Base-by-base conservation (phyloP, 225 moss, liverwort and hornwort species). In the Rhytidiadelphus loreus region DNA sequence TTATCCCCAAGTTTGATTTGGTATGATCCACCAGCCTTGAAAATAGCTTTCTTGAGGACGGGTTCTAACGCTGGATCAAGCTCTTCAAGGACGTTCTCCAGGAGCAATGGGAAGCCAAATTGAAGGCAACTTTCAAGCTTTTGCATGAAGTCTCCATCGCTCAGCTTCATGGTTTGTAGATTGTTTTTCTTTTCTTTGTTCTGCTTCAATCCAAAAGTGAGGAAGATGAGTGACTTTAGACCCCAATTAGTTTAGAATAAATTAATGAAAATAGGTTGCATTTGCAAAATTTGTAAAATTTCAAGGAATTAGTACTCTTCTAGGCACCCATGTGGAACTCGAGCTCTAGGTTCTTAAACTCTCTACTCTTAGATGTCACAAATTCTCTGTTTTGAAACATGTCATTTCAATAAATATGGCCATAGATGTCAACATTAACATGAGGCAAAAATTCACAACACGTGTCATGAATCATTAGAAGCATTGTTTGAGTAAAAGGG, bases 1-100 rank as follows among this genome's bases (percentile, higher is more conserved):
- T 93, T 96, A 13, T 96, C 95, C 2, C 97, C 97, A 21, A 97
- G 90, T 37, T 94, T 93, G 86, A 97, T 96, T 87, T 96, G 97
- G 46, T 92, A 93, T 12, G 91, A 91, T 12, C 93, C 93, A 44
- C 92, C 92, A n/a, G 93, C 93, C 81, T 93, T 95, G 76, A 96
- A 92, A 56, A 96, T 87, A 25, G 94, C 92, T 86, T 95, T 95
- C 15, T 92, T 89, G 9, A 97, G 93, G 30, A 97, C 41, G 0
- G 96, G 95, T 75, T 97, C 97, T 21, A 96, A 50, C 7, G 96
- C 93, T 52, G 96, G 95, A 81, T 97, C 96, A 30, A 97, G 91
- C 63, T 96, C 95, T 88, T 96, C 96, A 24, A 93, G 87, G n/a
- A 97, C 90, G 7, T 97, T 97, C 63, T 97, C 95, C 55, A 97